Conservation (phyloP, 352 stramenopile genomes). For the Globisporangium apiculatum region DNA sequence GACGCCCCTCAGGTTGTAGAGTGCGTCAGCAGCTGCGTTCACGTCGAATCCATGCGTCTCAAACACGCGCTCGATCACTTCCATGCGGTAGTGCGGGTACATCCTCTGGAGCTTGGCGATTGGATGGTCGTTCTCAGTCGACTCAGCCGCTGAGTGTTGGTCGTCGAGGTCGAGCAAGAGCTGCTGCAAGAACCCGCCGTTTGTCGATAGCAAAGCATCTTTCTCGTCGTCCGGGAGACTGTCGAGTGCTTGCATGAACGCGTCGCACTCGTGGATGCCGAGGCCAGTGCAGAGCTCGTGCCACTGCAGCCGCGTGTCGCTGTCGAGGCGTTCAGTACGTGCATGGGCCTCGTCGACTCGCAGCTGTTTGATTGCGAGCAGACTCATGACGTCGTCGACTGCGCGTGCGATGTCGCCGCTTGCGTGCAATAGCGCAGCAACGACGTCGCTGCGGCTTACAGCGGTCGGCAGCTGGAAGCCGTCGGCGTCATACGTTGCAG, state of each 20-base stretch:
- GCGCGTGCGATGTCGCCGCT: conserved; percentile 37
- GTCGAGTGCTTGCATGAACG: conserved; percentile 42
- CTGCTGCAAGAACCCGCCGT: conserved; percentile 63
- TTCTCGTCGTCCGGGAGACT: conserved; percentile 34
- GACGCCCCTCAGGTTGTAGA: conserved; percentile 47
- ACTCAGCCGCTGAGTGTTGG: conserved; percentile 19
- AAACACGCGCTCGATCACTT: conserved; percentile 59
- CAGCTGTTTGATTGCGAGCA: conserved; percentile 37
- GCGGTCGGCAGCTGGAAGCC: conserved; percentile 26
- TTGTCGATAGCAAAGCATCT: conserved; percentile 28
- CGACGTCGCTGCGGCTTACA: conserved; percentile 33
- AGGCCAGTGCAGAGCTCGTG: conserved; percentile 47
- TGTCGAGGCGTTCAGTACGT: conserved; percentile 12
- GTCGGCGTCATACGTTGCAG: conserved; percentile 25
- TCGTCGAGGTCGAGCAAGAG: conserved; percentile 51
- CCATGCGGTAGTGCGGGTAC: conserved; percentile 48
- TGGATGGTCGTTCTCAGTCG: conserved; percentile 32
- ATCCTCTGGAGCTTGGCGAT: conserved; percentile 42
- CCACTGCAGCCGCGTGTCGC: conserved; percentile 34
- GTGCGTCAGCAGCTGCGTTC: conserved; percentile 36
- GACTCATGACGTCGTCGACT: conserved; percentile 57
- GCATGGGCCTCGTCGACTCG: conserved; percentile 30
- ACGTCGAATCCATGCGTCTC: conserved; percentile 54
- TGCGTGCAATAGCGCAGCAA: conserved; percentile 20
- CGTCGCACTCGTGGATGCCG: conserved; percentile 38